Evolutionary conservation across 805 yeast genomes (phyloP).

Genomic region (Kuraishia hungarica): DNA sequence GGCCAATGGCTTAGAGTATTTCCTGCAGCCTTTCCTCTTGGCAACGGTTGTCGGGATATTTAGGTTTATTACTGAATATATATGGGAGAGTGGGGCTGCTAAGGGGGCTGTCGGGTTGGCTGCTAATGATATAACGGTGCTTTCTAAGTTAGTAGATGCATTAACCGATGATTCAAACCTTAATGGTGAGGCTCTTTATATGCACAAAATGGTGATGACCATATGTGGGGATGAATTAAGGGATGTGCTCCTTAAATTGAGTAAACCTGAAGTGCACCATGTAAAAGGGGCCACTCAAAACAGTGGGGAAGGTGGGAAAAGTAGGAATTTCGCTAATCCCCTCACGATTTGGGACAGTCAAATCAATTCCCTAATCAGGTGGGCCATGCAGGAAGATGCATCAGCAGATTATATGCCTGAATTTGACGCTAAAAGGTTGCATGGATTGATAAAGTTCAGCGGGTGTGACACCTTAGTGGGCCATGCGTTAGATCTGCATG

Average conservation of each 20-base stretch:
- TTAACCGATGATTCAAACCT: background rate
- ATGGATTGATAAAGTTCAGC: background rate
- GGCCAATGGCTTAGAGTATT: conserved; percentile 77
- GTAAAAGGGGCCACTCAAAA: background rate
- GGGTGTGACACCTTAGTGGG: background rate
- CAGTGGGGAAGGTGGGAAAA: too few relatives aligned
- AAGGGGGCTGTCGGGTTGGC: background rate
- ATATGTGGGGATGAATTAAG: background rate
- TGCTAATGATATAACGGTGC: background rate
- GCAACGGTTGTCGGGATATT: conserved; percentile 13
- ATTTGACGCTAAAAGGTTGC: background rate
- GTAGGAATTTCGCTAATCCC: background rate
- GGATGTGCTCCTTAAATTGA: background rate
- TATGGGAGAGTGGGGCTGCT: background rate
- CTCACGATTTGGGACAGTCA: background rate
- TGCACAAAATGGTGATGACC: background rate
- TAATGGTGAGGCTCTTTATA: background rate
- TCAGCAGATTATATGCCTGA: background rate
- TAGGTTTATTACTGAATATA: background rate
- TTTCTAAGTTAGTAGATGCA: background rate
- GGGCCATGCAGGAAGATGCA: background rate
- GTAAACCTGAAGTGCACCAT: background rate
- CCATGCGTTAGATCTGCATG: background rate
- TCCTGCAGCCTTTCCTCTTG: conserved; percentile 70
- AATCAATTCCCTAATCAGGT: background rate